Evolutionary conservation across 768 basidiomycete species (phyloP), one percentile per base, ranked within the genome.

Genomic region (Boletales sp.): DNA sequence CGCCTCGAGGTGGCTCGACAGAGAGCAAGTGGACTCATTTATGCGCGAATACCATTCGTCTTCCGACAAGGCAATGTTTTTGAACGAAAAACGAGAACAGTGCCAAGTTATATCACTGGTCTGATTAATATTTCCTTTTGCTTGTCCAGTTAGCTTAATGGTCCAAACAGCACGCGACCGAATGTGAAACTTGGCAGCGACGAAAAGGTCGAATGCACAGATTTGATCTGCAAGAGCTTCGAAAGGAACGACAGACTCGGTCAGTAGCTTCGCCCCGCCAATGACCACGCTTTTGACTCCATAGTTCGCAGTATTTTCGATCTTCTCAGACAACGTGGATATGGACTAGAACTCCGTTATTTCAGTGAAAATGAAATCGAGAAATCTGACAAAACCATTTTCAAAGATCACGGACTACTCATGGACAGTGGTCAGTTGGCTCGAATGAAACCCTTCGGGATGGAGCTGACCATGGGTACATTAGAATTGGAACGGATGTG

Each of bases 291-390:
- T 11, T 4, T 14, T 36, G 9, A 39, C 6, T 11, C 12, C 44
- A 40, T 28, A 15, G n/a, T 10, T n/a, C 8, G 14, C 18, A 62
- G 60, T 34, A 62, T 61, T n/a, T 49, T 62, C 11, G 47, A 52
- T 41, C 51, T 44, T 3, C 56, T 61, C 39, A 35, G 12, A n/a
- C 43, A 50, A 15, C 47, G 21, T 8, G 60, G 60, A 11, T 61
- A 53, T 17, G 54, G 12, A 1, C 35, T 47, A 8, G 60, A 56
- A 38, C 44, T 61, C 9, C 15, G 2, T 0, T 51, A 51, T 43
- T 58, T 53, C 25, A 28, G 3, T 15, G 9, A 15, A 28, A 13
- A 35, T 1, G 11, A 35, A 19, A 49, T 56, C 11, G 31, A 46
- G 30, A 31, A 44, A 28, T 49, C 39, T 9, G 42, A 45, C 21